Conservation (phyloP, 1,284 basidiomycete species). For the Amylostereum chailletii region DNA sequence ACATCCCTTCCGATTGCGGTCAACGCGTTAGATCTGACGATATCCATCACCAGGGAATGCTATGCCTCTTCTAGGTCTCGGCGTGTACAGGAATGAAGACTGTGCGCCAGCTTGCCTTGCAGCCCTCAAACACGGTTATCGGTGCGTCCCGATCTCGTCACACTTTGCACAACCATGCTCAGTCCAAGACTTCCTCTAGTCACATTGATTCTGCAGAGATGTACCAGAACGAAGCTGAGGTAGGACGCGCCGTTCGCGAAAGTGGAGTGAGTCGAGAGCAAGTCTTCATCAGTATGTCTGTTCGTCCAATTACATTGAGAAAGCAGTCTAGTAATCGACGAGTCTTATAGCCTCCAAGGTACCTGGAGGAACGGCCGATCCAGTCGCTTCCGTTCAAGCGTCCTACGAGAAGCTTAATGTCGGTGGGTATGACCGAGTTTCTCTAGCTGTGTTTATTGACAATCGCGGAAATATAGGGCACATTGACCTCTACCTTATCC, state of each 20-base stretch:
- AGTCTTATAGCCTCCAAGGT: slow-evolving; percentile 36
- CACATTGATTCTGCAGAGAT: slow-evolving; percentile 36
- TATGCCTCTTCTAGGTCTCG: slow-evolving; percentile 37
- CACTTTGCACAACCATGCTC: background rate
- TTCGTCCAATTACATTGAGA: background rate
- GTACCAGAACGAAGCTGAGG: slow-evolving; percentile 48
- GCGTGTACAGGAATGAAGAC: slow-evolving; percentile 37
- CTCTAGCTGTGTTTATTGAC: background rate
- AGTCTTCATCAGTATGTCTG: slow-evolving; percentile 36
- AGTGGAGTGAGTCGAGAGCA: slow-evolving; percentile 31
- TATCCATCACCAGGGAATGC: slow-evolving; percentile 3
- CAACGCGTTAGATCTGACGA: no score
- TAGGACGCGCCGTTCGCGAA: slow-evolving; percentile 34
- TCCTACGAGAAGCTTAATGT: slow-evolving; percentile 32
- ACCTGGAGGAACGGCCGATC: slow-evolving; percentile 22
- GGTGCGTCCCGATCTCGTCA: slow-evolving; percentile 15
- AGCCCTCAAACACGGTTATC: slow-evolving; percentile 38
- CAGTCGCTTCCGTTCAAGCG: slow-evolving; percentile 25
- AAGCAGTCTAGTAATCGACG: background rate
- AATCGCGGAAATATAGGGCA: slow-evolving; percentile 23
- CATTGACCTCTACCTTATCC: slow-evolving; percentile 49
- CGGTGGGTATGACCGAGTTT: slow-evolving; percentile 17
- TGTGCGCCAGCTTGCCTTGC: slow-evolving; percentile 29
- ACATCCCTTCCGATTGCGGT: no score
- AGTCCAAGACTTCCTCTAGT: slow-evolving; percentile 8